These are phyloP conservation scores for Chrysoporthe austroafricana DNA, from an alignment of 2,329 filamentous ascomycete genomes.

Conservation along the genomic window DNA sequence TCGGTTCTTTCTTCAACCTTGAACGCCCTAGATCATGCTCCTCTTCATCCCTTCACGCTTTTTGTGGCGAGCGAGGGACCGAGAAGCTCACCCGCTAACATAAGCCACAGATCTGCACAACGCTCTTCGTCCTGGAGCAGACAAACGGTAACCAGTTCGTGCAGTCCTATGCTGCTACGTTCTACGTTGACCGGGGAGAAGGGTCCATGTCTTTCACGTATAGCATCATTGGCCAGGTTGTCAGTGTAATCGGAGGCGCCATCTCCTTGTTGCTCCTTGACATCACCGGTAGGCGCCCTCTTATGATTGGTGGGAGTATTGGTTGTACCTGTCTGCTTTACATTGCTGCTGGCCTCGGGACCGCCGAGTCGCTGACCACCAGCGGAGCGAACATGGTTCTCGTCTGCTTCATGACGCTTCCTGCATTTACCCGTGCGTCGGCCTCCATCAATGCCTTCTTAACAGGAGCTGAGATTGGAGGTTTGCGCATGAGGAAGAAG, in stretches of 20 bases:
- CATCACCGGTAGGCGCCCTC: background rate
- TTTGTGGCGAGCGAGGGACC: too few relatives aligned
- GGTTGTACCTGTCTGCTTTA: constrained; percentile 9
- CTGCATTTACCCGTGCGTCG: constrained; percentile 13
- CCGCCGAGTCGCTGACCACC: background rate
- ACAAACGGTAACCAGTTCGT: constrained; percentile 18
- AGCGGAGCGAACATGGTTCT: constrained; percentile 14
- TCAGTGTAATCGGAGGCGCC: constrained; percentile 8
- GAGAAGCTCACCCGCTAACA: too few relatives aligned
- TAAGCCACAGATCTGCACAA: background rate
- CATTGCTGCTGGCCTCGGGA: constrained; percentile 17
- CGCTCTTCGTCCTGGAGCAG: constrained; percentile 5
- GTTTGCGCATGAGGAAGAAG: constrained; percentile 23
- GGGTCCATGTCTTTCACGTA: constrained; percentile 20
- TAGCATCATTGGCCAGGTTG: constrained; percentile 10
- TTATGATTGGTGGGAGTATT: constrained; percentile 2
- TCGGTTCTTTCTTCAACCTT: background rate
- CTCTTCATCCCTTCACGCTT: too few relatives aligned
- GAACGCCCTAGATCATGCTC: background rate
- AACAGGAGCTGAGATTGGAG: constrained; percentile 20
- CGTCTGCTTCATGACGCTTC: constrained; percentile 16
- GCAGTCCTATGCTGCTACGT: constrained; percentile 16
- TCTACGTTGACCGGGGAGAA: constrained; percentile 10
- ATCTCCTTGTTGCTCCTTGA: constrained; percentile 1
- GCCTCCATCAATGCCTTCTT: constrained; percentile 17